A percentile compares a stretch with the other conserved stretches of the same genome.
phyloP scores from a whole-genome alignment of 306 rosid species.

The Arachis hypogaea region DNA sequence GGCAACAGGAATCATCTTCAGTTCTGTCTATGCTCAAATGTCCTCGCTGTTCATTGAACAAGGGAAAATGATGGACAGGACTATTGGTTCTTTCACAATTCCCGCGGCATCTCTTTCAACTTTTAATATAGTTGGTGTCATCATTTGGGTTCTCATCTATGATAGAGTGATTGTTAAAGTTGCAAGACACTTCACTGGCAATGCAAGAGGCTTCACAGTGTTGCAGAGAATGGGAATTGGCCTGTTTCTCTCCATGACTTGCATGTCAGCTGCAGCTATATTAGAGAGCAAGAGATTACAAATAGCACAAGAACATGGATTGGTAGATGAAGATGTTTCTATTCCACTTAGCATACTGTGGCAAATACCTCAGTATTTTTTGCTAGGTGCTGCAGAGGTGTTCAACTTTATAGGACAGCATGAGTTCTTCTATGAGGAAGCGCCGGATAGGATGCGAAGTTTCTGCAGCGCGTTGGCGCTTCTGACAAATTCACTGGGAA shows the following conservation, averaged over 20 bases:
- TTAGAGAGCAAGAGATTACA: conserved; percentile 66
- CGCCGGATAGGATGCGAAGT: conserved; percentile 84
- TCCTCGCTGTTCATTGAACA: conserved; percentile 84
- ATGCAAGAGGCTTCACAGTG: conserved; percentile 79
- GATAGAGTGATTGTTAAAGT: conserved; percentile 71
- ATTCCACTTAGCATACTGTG: conserved; percentile 73
- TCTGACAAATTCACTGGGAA: conserved; percentile 70
- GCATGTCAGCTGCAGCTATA: conserved; percentile 82
- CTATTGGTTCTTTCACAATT: conserved; percentile 64
- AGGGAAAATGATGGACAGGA: conserved; percentile 76
- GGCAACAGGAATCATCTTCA: conserved; percentile 84
- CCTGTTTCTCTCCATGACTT: conserved; percentile 67
- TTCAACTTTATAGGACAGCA: conserved; percentile 81
- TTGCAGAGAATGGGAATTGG: conserved; percentile 93
- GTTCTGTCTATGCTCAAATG: conserved; percentile 89
- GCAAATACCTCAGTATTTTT: conserved; percentile 87
- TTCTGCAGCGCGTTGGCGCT: conserved; percentile 85
- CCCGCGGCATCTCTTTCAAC: conserved; percentile 87
- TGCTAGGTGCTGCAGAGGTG: conserved; percentile 83
- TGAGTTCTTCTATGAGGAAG: conserved; percentile 86
- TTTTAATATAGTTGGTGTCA: conserved; percentile 66
- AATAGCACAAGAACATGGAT: conserved; percentile 59
- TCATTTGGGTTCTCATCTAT: conserved; percentile 79
- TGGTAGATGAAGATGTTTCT: conserved; percentile 53
- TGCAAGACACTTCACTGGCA: conserved; percentile 70